phyloP scores from a whole-genome alignment of 73 alveolate genomes.

The Urostyla sp. region DNA sequence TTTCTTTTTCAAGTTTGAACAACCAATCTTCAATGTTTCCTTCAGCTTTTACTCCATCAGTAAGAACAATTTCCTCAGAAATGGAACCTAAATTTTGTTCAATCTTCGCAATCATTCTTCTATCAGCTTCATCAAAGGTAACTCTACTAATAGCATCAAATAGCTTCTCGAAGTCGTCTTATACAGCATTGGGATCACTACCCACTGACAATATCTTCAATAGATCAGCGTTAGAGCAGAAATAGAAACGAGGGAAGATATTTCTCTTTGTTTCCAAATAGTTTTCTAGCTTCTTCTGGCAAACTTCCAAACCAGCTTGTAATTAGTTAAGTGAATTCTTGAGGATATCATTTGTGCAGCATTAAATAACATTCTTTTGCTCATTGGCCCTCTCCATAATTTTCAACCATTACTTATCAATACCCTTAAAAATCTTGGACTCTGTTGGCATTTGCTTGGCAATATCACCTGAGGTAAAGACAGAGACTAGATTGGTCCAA shows the following conservation, averaged over 20 bases:
- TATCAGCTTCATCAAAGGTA: slow-evolving; percentile 96
- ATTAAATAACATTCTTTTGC: slow-evolving; percentile 95
- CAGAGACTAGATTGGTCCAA: slow-evolving; percentile 99
- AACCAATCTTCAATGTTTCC: slow-evolving; percentile 99
- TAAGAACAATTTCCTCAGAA: slow-evolving; percentile 92
- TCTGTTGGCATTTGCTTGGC: slow-evolving; percentile 99
- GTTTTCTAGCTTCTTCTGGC: slow-evolving; percentile 99
- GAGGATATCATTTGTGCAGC: slow-evolving; percentile 98
- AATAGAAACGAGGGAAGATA: slow-evolving; percentile 99
- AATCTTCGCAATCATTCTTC: slow-evolving; percentile 91
- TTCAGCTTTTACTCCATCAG: slow-evolving; percentile 98
- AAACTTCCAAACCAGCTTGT: slow-evolving; percentile 96
- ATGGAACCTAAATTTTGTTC: slow-evolving; percentile 87
- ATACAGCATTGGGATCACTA: slow-evolving; percentile 94
- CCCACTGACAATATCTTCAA: slow-evolving; percentile 98
- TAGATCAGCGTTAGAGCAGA: slow-evolving; percentile 98
- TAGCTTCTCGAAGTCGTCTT: slow-evolving; percentile 97
- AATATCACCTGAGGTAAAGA: slow-evolving; percentile 99
- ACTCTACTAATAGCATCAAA: slow-evolving; percentile 99
- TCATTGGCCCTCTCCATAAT: slow-evolving; percentile 99
- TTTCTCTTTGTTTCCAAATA: slow-evolving; percentile 99
- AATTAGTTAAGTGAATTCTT: slow-evolving; percentile 97
- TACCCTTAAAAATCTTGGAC: slow-evolving; percentile 98
- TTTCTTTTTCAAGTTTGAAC: slow-evolving; percentile 94
- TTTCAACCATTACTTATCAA: slow-evolving; percentile 99